Conservation (phyloP, 768 basidiomycete genomes). For the Leccinum sublutescens region DNA sequence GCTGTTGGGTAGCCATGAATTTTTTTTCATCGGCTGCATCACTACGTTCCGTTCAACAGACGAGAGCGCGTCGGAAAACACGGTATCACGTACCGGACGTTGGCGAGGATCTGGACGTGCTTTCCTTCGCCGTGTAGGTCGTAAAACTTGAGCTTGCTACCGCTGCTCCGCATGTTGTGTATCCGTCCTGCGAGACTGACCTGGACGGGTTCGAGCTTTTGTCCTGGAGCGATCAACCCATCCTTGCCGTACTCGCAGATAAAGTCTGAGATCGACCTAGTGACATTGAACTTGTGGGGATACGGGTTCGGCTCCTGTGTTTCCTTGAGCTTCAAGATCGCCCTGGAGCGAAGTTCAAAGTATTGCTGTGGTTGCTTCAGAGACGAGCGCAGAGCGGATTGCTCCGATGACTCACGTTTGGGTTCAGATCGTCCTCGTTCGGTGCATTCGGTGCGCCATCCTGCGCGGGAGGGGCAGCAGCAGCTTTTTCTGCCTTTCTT, state of each 20-base stretch:
- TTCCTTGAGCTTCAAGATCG: conserved; percentile 81
- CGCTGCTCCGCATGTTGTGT: conserved; percentile 81
- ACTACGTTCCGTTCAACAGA: conserved; percentile 33
- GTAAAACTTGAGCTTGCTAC: conserved; percentile 88
- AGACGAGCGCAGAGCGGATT: not conserved
- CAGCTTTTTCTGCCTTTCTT: conserved; percentile 77
- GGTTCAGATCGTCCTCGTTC: conserved; percentile 83
- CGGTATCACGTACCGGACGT: conserved; percentile 59
- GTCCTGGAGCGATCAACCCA: conserved; percentile 65
- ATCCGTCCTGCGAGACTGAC: conserved; percentile 87
- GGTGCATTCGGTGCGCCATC: conserved; percentile 40
- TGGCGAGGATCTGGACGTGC: conserved; percentile 96
- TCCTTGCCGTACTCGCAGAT: conserved; percentile 71
- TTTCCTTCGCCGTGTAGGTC: conserved; percentile 90
- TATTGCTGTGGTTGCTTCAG: conserved; percentile 69
- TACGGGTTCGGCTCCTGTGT: conserved; percentile 91
- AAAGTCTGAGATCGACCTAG: conserved; percentile 69
- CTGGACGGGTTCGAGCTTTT: conserved; percentile 53
- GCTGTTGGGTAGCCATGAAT: conserved; percentile 73
- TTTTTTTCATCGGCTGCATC: conserved; percentile 61
- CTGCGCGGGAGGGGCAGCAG: conserved; percentile 39
- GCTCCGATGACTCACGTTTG: conserved; percentile 63
- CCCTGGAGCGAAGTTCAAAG: conserved; percentile 87
- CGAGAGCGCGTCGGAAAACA: not conserved
- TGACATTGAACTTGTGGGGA: conserved; percentile 98